A percentile compares a stretch with the other conserved stretches of the same genome.
These are phyloP conservation scores for Colletotrichum shisoi DNA, from an alignment of 2,329 filamentous ascomycete genomes.

Conservation along the genomic window DNA sequence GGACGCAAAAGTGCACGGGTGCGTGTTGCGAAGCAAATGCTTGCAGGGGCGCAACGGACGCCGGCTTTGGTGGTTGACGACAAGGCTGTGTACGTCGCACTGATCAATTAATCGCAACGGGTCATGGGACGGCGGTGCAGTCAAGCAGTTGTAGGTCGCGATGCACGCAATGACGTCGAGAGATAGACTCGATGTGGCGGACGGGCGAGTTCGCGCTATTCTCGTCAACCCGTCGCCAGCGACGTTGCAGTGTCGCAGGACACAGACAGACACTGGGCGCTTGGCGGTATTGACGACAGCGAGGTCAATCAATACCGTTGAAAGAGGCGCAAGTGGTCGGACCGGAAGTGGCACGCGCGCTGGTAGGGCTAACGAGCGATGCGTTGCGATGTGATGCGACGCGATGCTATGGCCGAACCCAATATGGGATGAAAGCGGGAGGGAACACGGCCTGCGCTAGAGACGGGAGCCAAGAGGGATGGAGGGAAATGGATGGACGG, in stretches of 20 bases:
- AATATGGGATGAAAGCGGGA: conserved; percentile 22
- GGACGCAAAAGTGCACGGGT: not conserved
- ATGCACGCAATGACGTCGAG: conserved; percentile 13
- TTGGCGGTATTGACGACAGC: conserved; percentile 5
- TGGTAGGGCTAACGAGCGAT: conserved; percentile 12
- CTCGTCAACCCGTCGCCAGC: conserved; percentile 3
- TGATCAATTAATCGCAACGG: conserved; percentile 8
- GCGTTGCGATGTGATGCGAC: not conserved
- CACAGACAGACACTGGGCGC: conserved; percentile 17
- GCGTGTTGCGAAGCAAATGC: conserved; percentile 19
- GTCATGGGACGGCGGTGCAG: conserved; percentile 5
- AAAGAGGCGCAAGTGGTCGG: not conserved
- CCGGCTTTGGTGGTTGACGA: not conserved
- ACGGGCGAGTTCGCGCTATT: conserved; percentile 1
- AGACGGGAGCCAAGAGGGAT: conserved; percentile 10
- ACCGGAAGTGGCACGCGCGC: not conserved
- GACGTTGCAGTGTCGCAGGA: conserved; percentile 31
- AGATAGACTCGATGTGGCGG: conserved; percentile 9
- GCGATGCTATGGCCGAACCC: conserved; percentile 10
- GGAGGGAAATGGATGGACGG: conserved; percentile 21
- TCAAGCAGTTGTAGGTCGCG: not conserved
- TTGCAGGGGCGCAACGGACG: conserved; percentile 11
- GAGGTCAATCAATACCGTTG: not conserved
- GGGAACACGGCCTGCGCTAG: conserved; percentile 14
- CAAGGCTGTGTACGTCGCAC: conserved; percentile 19